These are phyloP conservation scores for Nemania sp. DNA, from an alignment of 2,329 filamentous ascomycete genomes.

Conservation along the genomic window DNA sequence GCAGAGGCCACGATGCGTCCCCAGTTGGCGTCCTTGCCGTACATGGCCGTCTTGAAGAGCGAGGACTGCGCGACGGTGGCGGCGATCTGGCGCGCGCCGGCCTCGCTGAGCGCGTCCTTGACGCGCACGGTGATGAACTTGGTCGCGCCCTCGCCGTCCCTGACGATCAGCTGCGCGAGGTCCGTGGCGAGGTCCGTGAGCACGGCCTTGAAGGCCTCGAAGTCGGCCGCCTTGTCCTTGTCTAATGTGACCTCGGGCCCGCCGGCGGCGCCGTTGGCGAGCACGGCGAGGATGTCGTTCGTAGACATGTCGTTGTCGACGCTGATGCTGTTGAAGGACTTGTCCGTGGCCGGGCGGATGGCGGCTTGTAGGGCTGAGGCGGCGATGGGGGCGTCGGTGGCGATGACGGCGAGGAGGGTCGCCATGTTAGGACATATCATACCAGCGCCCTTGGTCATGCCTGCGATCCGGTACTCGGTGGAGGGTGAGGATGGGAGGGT, in stretches of 20 bases:
- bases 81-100: slow-evolving; percentile 81
- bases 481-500: slow-evolving; percentile 82
- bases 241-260: slow-evolving; percentile 71
- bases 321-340: slow-evolving; percentile 96
- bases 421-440: slow-evolving; percentile 99
- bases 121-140: slow-evolving; percentile 97
- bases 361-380: slow-evolving; percentile 74
- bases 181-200: slow-evolving; percentile 84
- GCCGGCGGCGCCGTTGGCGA: slow-evolving; percentile 95
- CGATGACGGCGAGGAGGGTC: slow-evolving; percentile 89
- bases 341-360: slow-evolving; percentile 79
- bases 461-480: slow-evolving; percentile 84
- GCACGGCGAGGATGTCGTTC: slow-evolving; percentile 92
- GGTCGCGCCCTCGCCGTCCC: slow-evolving; percentile 96
- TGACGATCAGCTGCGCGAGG: slow-evolving; percentile 91
- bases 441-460: slow-evolving; percentile 97
- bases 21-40: slow-evolving; percentile 98
- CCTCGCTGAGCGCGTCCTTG: slow-evolving; percentile 75
- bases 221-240: slow-evolving; percentile 69
- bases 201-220: slow-evolving; percentile 75
- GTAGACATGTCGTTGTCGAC: slow-evolving; percentile 98
- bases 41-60: slow-evolving; percentile 96
- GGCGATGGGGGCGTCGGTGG: slow-evolving; percentile 87
- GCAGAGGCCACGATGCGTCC: slow-evolving; percentile 95
- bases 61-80: slow-evolving; percentile 90